A percentile compares a stretch with the other conserved stretches of the same genome.
These are phyloP conservation scores for Pyrus bretschneideri DNA, from an alignment of 306 rosid genomes.

Conservation along the genomic window DNA sequence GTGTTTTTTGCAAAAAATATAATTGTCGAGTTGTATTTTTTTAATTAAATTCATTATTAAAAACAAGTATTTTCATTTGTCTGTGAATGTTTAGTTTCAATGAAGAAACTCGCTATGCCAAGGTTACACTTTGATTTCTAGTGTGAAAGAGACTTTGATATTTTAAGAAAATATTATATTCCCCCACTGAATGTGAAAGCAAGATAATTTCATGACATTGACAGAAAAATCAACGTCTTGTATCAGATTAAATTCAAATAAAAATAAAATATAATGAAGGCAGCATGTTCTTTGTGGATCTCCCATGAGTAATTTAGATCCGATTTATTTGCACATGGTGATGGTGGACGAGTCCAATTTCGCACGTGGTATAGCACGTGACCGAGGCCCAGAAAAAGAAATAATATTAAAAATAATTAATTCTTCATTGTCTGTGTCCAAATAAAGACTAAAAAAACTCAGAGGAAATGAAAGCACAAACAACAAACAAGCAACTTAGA, in stretches of 20 bases:
- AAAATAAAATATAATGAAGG: neutral
- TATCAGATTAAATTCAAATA: neutral
- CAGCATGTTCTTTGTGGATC: neutral
- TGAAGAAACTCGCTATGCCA: too few relatives aligned
- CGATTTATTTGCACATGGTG: neutral
- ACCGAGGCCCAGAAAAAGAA: neutral
- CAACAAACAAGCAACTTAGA: conserved; percentile 21
- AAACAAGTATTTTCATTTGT: too few relatives aligned
- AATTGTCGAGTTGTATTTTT: too few relatives aligned
- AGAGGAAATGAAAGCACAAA: neutral
- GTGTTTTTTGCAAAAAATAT: too few relatives aligned
- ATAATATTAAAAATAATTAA: neutral
- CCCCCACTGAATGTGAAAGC: neutral
- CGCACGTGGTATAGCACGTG: neutral
- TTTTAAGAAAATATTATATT: too few relatives aligned
- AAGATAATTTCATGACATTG: too few relatives aligned
- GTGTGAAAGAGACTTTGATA: neutral
- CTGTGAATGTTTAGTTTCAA: too few relatives aligned
- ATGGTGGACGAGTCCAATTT: neutral
- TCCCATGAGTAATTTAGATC: neutral
- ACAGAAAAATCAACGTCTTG: neutral
- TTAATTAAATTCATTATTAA: too few relatives aligned
- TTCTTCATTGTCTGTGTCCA: neutral
- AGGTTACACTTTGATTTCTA: neutral
- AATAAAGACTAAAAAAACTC: conserved; percentile 2